Evolutionary conservation across 2,329 filamentous ascomycete genomes (phyloP).

Genomic region (Cladosporium sp.): DNA sequence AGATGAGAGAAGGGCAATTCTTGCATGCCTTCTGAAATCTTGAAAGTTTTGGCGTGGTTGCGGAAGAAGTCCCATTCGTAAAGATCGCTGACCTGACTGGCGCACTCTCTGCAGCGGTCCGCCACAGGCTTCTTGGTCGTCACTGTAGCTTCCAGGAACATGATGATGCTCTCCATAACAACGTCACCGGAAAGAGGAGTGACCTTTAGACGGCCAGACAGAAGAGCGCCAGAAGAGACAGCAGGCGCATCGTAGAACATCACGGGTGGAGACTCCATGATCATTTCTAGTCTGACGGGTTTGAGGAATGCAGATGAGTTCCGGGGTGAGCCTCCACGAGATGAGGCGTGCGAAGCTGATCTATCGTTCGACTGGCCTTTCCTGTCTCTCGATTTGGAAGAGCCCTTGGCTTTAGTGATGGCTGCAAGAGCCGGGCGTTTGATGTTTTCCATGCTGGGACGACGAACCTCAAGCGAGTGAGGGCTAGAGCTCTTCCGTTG

Average conservation of each 20-base stretch:
- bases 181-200: constrained; percentile 67
- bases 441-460: constrained; percentile 38
- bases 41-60: constrained; percentile 45
- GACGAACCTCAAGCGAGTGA: constrained; percentile 24
- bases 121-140: constrained; percentile 81
- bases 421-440: constrained; percentile 32
- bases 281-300: constrained; percentile 56
- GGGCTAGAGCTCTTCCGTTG: constrained; percentile 22
- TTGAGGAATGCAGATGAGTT: constrained; percentile 27
- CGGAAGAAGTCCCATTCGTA: constrained; percentile 77
- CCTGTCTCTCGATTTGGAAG: constrained; percentile 18
- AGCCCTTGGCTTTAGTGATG: constrained; percentile 16
- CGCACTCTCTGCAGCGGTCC: constrained; percentile 75
- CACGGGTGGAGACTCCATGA: constrained; percentile 82
- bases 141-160: constrained; percentile 69
- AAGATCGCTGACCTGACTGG: constrained; percentile 69
- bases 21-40: constrained; percentile 59
- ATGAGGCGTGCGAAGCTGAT: constrained; percentile 25
- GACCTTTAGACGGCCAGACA: constrained; percentile 80
- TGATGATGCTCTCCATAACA: constrained; percentile 68
- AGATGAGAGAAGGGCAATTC: constrained; percentile 87
- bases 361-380: constrained; percentile 29
- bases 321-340: constrained; percentile 23
- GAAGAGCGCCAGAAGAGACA: constrained; percentile 77
- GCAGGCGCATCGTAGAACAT: constrained; percentile 77